Conservation (phyloP, 2,329 filamentous ascomycete genomes). For the Scortechinia acanthostroma region DNA sequence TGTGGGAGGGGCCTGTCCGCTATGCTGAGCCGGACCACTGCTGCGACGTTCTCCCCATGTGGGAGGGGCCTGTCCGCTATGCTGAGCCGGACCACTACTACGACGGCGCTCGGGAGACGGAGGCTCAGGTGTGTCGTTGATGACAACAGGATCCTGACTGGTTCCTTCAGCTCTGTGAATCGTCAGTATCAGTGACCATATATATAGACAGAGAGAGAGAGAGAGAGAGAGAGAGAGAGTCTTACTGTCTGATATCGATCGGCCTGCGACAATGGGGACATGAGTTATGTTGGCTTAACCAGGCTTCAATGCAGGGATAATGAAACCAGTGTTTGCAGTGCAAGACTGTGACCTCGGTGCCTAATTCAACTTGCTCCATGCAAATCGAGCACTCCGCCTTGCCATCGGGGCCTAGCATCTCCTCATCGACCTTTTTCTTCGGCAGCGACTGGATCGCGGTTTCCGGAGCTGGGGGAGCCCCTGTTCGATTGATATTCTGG, state of each 20-base stretch:
- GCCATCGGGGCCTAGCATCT: background rate
- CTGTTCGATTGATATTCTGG: background rate
- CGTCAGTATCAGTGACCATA: too few species aligned
- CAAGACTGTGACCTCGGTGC: background rate
- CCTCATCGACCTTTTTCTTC: background rate
- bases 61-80: too few species aligned
- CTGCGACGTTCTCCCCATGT: too few species aligned
- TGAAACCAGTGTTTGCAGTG: background rate
- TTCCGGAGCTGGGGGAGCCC: background rate
- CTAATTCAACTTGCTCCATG: background rate
- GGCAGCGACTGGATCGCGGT: background rate
- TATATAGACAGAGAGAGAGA: too few species aligned
- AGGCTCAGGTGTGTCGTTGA: too few species aligned
- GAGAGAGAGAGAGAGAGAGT: too few species aligned
- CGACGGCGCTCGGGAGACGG: too few species aligned
- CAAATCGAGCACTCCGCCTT: slow-evolving; percentile 1
- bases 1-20: too few species aligned
- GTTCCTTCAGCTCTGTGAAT: too few species aligned
- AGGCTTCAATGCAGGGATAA: background rate
- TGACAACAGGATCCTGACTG: too few species aligned
- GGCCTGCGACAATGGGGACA: background rate
- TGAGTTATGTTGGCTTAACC: background rate
- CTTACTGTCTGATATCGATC: too few species aligned
- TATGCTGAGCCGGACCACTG: background rate
- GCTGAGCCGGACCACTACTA: background rate